These are phyloP conservation scores for Cyamopsis tetragonoloba DNA, from an alignment of 306 rosid species.

Conservation along the genomic window DNA sequence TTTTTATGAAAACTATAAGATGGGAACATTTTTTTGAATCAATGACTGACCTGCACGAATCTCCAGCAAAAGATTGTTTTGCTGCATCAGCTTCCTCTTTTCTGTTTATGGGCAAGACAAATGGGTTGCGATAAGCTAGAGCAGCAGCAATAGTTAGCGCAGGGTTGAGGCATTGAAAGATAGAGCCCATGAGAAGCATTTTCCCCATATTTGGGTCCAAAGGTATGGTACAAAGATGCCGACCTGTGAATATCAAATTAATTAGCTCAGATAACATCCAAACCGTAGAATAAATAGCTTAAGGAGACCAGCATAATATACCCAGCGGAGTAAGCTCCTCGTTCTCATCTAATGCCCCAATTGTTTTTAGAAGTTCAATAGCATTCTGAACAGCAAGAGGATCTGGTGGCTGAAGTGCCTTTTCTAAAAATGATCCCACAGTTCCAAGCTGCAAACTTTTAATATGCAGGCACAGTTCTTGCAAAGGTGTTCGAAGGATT, in stretches of 20 bases:
- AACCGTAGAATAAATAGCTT: slow-evolving; percentile 19
- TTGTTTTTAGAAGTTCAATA: slow-evolving; percentile 85
- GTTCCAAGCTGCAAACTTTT: slow-evolving; percentile 93
- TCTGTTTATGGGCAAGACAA: slow-evolving; percentile 78
- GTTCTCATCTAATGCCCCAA: slow-evolving; percentile 78
- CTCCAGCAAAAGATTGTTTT: slow-evolving; percentile 75
- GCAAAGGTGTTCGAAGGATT: slow-evolving; percentile 92
- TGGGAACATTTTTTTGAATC: slow-evolving; percentile 5
- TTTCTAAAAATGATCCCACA: slow-evolving; percentile 79
- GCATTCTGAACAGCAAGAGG: slow-evolving; percentile 92
- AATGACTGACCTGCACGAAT: slow-evolving; percentile 77
- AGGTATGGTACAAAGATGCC: slow-evolving; percentile 87
- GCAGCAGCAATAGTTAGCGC: slow-evolving; percentile 95
- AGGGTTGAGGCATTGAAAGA: slow-evolving; percentile 94
- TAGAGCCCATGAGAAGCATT: slow-evolving; percentile 98
- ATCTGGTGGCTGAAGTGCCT: slow-evolving; percentile 98
- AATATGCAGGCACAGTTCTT: slow-evolving; percentile 94
- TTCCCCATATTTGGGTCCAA: slow-evolving; percentile 98
- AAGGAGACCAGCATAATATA: slow-evolving; percentile 32
- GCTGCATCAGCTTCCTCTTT: slow-evolving; percentile 96
- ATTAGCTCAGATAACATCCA: slow-evolving; percentile 22
- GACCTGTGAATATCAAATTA: slow-evolving; percentile 48
- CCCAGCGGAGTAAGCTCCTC: slow-evolving; percentile 97
- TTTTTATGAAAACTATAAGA: neutral
- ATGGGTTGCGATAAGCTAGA: slow-evolving; percentile 91